phyloP scores from a whole-genome alignment of 306 rosid species.

The Albizia julibrissin region DNA sequence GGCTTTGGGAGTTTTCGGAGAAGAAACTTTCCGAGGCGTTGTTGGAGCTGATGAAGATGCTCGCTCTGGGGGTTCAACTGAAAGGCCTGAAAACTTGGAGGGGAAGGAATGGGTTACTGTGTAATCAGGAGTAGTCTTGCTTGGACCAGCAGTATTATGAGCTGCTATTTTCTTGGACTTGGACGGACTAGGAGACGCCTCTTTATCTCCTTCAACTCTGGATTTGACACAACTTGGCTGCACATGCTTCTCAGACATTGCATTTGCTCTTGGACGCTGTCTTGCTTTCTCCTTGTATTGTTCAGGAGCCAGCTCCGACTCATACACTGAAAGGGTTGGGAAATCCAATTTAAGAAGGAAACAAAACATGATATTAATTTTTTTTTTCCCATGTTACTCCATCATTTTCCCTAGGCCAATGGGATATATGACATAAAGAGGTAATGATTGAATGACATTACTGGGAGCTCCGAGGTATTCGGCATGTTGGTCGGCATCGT shows the following conservation, averaged over 20 bases:
- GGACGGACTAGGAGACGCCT: conserved; percentile 29
- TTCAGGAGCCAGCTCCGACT: conserved; percentile 66
- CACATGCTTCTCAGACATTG: conserved; percentile 53
- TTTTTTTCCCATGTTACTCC: not conserved
- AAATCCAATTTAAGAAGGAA: not conserved
- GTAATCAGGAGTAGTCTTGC: conserved; percentile 34
- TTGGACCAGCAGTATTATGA: conserved; percentile 29
- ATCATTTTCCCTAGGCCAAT: not conserved
- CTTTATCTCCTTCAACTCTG: conserved; percentile 33
- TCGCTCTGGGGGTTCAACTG: conserved; percentile 35
- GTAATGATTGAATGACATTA: conserved; percentile 29
- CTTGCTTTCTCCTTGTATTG: conserved; percentile 46
- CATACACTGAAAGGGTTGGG: conserved; percentile 55
- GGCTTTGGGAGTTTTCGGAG: conserved; percentile 31
- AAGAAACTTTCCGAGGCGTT: not conserved
- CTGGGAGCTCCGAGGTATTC: conserved; percentile 84
- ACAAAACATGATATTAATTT: not conserved
- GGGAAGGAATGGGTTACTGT: conserved; percentile 45
- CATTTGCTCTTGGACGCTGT: conserved; percentile 50
- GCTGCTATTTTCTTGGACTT: conserved; percentile 38
- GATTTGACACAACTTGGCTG: conserved; percentile 38
- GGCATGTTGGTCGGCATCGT: conserved; percentile 46
- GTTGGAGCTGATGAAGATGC: not conserved
- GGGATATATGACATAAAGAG: not conserved
- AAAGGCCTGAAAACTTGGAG: conserved; percentile 53